Conservation (phyloP, 352 stramenopile genomes). For the Saprolegnia parasitica region DNA sequence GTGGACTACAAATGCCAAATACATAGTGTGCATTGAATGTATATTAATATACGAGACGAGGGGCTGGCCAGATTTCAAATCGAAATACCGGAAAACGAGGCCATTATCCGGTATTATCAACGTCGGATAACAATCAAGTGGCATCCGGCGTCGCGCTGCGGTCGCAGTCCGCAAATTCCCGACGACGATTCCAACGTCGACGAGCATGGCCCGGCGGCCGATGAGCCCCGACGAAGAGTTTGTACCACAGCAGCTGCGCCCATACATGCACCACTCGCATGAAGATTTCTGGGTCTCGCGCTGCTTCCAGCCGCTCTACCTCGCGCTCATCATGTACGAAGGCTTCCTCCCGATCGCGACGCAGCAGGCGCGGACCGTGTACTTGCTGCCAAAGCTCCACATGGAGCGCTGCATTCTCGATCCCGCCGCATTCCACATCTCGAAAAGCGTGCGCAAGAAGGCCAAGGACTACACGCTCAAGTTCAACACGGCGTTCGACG, state of each 20-base stretch:
- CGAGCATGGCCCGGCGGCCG: neutral
- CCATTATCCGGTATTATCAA: too few species aligned
- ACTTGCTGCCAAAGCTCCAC: slow-evolving; percentile 88
- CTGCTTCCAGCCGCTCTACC: slow-evolving; percentile 82
- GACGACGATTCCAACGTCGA: neutral
- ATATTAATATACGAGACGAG: too few species aligned
- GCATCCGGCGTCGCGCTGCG: too few species aligned
- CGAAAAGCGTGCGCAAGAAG: slow-evolving; percentile 87
- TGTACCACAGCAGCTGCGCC: slow-evolving; percentile 77
- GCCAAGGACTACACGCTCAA: slow-evolving; percentile 81
- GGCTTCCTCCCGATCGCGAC: slow-evolving; percentile 94
- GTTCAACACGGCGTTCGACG: slow-evolving; percentile 86
- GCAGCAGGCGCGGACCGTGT: slow-evolving; percentile 54
- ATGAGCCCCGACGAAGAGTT: slow-evolving; percentile 56
- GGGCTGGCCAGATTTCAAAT: too few species aligned
- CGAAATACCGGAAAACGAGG: too few species aligned
- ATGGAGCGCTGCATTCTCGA: slow-evolving; percentile 81
- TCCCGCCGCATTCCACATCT: slow-evolving; percentile 60
- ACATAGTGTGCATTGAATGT: too few species aligned
- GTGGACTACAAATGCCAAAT: too few species aligned
- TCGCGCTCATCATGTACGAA: slow-evolving; percentile 90
- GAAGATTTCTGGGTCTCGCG: slow-evolving; percentile 92
- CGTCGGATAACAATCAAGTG: too few species aligned
- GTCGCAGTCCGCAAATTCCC: too few species aligned
- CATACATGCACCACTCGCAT: slow-evolving; percentile 87